Base-by-base conservation (phyloP, 2,329 filamentous ascomycete genomes). In the Arachnomyces sp. region DNA sequence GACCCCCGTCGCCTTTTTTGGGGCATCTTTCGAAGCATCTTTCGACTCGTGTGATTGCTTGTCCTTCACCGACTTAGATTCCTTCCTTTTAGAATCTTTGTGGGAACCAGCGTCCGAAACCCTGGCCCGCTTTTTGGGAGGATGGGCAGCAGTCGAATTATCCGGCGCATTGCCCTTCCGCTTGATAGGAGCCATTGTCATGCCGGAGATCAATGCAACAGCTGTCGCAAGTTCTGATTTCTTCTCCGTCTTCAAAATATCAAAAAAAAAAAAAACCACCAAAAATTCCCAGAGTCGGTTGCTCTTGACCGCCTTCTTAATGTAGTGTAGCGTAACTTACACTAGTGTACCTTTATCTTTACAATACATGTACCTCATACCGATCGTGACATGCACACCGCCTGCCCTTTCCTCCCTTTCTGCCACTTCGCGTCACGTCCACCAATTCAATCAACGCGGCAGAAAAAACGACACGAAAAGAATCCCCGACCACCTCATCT, bases 171-270 rank as follows among this genome's bases (percentile, higher is more conserved):
- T 60, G 46, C 58, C 61, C 55, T 69, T 69, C 52, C 66, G 64
- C 55, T 69, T 69, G 11, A 64, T 57, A 29, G 63, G 65, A 45
- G 63, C 65, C 65, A 68, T 68, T n/a, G 15, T 49, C 13, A 43
- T 43, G n/a, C 16, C 17, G 34, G 36, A 38, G 9, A 35, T 25
- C 36, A 29, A 14, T 37, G 31, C 28, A 25, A 12, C 11, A 16
- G 15, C 29, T 30, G 7, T 34, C 15, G 13, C 15, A 15, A 15
- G 16, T n/a, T n/a, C n/a, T 34, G 14, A n/a, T 33, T 28, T 31
- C 35, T 17, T 13, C 20, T n/a, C 32, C 28, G 11, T 13, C 15
- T 30, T 34, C n/a, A 37, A n/a, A 39, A 18, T 31, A 30, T 28
- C 29, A 28, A 14, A 35, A 32, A 12, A 31, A 38, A 34, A 20